These are phyloP conservation scores for Backusella psychrophila DNA, from an alignment of 192 early-diverging fungal genomes.

Conservation along the genomic window DNA sequence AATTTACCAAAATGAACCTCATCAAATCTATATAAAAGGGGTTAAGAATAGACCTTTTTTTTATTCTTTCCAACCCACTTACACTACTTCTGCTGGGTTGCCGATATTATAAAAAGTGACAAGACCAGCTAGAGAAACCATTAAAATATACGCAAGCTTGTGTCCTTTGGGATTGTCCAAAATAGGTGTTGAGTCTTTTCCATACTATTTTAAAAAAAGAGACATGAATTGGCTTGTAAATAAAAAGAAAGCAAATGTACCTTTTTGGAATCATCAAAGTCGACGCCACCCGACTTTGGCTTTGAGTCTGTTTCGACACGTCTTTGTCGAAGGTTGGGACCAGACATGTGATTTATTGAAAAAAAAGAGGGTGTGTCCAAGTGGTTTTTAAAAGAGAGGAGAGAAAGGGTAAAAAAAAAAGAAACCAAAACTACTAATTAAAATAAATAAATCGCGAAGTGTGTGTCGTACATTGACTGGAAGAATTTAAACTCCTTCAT, in stretches of 20 bases:
- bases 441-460: background rate
- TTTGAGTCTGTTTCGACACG: background rate
- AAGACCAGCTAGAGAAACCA: conserved; percentile 13
- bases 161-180: background rate
- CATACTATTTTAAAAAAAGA: background rate
- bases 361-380: background rate
- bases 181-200: conserved; percentile 9
- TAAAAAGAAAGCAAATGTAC: background rate
- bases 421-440: background rate
- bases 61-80: conserved; percentile 20
- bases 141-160: background rate
- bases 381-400: background rate
- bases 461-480: background rate
- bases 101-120: conserved; percentile 71
- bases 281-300: background rate
- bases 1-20: conserved; percentile 34
- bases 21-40: conserved; percentile 17
- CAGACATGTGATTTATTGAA: background rate
- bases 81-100: conserved; percentile 73
- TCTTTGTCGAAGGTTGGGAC: background rate
- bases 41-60: background rate
- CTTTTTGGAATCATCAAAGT: conserved; percentile 8
- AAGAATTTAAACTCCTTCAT: background rate
- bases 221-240: background rate
- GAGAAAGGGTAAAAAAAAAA: background rate